Conservation (phyloP, 345 rosid species). For the Lumnitzera racemosa region DNA sequence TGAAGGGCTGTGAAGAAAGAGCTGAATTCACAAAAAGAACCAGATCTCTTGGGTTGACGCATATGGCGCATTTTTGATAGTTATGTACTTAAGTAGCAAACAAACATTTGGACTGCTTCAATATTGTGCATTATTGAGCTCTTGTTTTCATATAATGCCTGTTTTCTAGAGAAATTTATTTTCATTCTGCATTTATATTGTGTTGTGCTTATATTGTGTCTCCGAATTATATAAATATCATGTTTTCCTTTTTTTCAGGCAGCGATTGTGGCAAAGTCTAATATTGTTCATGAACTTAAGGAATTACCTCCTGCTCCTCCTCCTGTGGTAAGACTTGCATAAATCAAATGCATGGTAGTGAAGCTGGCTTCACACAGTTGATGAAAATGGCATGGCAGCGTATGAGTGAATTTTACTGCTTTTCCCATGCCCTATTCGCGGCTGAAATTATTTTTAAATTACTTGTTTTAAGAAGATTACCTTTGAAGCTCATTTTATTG, state of each 20-base stretch:
- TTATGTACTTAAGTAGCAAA: too few species aligned
- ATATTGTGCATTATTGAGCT: neutral
- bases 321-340: slow-evolving; percentile 35
- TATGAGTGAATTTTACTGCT: too few species aligned
- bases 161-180: neutral
- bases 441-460: too few species aligned
- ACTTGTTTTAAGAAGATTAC: too few species aligned
- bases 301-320: slow-evolving; percentile 36
- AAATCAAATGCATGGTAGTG: neutral
- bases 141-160: neutral
- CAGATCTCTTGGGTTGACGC: too few species aligned
- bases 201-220: neutral
- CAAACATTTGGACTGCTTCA: too few species aligned
- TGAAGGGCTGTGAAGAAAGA: too few species aligned
- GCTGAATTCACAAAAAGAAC: too few species aligned
- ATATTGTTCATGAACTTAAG: slow-evolving; percentile 44
- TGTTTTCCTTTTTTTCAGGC: slow-evolving; percentile 41
- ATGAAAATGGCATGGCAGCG: too few species aligned
- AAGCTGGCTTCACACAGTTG: neutral
- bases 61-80: too few species aligned
- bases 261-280: slow-evolving; percentile 71
- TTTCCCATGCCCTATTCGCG: too few species aligned
- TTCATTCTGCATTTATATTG: neutral
- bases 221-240: neutral
- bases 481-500: too few species aligned